Percentiles rank a stretch among this genome's conserved stretches.
Evolutionary conservation across 2,329 filamentous ascomycete genomes (phyloP).

Genomic region (Colletotrichum sp.): DNA sequence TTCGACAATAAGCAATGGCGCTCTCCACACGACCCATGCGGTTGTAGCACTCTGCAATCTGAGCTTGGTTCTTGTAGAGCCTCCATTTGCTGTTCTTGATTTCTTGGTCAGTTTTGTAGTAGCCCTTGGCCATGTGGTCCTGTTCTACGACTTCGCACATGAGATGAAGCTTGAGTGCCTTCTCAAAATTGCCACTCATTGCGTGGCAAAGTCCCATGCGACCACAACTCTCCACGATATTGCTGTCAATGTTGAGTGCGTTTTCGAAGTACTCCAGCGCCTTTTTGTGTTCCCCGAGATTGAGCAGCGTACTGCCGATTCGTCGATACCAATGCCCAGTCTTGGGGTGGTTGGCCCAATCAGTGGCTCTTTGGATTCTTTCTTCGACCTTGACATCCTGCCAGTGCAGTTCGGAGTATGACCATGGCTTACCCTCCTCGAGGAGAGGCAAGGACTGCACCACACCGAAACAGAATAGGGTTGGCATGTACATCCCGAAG

Average conservation of each 20-base stretch:
- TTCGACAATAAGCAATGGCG: constrained; percentile 39
- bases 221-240: constrained; percentile 42
- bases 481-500: constrained; percentile 41
- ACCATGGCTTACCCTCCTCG: constrained; percentile 41
- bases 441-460: constrained; percentile 46
- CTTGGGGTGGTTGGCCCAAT: constrained; percentile 39
- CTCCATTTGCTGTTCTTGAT: constrained; percentile 39
- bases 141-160: constrained; percentile 41
- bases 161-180: constrained; percentile 39
- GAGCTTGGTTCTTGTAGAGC: constrained; percentile 43
- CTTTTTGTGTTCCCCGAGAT: constrained; percentile 36
- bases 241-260: constrained; percentile 39
- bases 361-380: constrained; percentile 38
- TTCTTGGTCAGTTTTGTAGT: constrained; percentile 25
- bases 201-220: constrained; percentile 46
- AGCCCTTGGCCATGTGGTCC: constrained; percentile 29
- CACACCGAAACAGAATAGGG: constrained; percentile 47
- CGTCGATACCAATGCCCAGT: constrained; percentile 43
- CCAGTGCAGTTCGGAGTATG: constrained; percentile 40
- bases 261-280: constrained; percentile 40
- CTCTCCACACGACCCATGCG: constrained; percentile 34
- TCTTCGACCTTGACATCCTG: constrained; percentile 35
- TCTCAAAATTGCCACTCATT: constrained; percentile 37
- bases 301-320: constrained; percentile 44
- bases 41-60: constrained; percentile 42